Percentiles rank a stretch among this genome's conserved stretches.
Evolutionary conservation across 2,329 filamentous ascomycete genomes (phyloP).

Genomic region (Ophiocordyceps unilateralis): DNA sequence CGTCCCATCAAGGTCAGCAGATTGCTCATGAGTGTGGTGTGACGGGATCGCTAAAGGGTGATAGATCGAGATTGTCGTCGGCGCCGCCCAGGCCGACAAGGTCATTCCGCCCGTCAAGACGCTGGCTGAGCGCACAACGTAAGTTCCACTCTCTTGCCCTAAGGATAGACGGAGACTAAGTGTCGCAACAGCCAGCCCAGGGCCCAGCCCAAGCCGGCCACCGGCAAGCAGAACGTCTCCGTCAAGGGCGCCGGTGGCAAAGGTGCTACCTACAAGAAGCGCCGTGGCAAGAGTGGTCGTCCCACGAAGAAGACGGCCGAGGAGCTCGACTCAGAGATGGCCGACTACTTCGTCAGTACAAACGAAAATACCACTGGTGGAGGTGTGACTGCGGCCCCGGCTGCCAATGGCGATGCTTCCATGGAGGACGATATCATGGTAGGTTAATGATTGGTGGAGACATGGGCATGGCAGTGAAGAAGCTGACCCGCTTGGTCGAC

Average conservation of each 20-base stretch:
- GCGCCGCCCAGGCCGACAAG: constrained; percentile 53
- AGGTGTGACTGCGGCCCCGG: constrained; percentile 22
- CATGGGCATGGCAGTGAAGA: not conserved
- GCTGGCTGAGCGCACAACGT: constrained; percentile 66
- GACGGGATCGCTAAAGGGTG: constrained; percentile 7
- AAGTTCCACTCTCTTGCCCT: constrained; percentile 17
- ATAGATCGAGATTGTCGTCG: constrained; percentile 81
- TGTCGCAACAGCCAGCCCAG: constrained; percentile 13
- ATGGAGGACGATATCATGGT: constrained; percentile 50
- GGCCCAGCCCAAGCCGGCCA: constrained; percentile 59
- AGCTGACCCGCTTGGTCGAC: too few relatives aligned
- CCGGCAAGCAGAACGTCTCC: constrained; percentile 44
- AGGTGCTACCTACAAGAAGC: constrained; percentile 34
- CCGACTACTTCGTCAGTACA: constrained; percentile 64
- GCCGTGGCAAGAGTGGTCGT: constrained; percentile 41
- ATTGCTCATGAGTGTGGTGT: not conserved
- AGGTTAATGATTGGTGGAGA: constrained; percentile 5
- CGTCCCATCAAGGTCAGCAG: constrained; percentile 64
- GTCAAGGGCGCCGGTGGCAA: constrained; percentile 24
- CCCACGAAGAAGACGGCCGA: constrained; percentile 78
- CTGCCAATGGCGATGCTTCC: constrained; percentile 35
- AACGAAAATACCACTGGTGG: constrained; percentile 25
- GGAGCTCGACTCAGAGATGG: constrained; percentile 95
- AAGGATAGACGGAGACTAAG: not conserved
- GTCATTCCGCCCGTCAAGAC: constrained; percentile 49